Conservation (phyloP, 2,329 filamentous ascomycete species). For the Colletotrichum horii region DNA sequence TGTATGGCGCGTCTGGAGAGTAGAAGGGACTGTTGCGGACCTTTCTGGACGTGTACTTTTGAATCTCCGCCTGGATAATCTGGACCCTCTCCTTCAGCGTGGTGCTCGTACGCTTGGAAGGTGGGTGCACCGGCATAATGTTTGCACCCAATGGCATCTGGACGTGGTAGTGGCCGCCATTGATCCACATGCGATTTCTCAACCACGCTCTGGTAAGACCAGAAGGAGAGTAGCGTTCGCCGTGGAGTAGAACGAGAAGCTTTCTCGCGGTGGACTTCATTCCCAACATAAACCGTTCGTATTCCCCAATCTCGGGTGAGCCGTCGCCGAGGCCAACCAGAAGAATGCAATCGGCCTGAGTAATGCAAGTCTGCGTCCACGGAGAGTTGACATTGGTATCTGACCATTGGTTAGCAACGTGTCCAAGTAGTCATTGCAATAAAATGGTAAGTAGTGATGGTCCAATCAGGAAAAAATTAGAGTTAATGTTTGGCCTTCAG, state of each 20-base stretch:
- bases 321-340: slow-evolving; percentile 90
- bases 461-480: slow-evolving; percentile 71
- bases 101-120: slow-evolving; percentile 79
- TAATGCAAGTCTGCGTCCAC: slow-evolving; percentile 98
- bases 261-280: slow-evolving; percentile 98
- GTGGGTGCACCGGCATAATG: slow-evolving; percentile 76
- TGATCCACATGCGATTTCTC: slow-evolving; percentile 94
- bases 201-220: slow-evolving; percentile 91
- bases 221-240: slow-evolving; percentile 84
- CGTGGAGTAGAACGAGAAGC: slow-evolving; percentile 86
- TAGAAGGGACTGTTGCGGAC: slow-evolving; percentile 90
- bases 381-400: slow-evolving; percentile 97
- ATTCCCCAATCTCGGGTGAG: slow-evolving; percentile 90
- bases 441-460: slow-evolving; percentile 5
- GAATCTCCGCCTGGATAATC: slow-evolving; percentile 93
- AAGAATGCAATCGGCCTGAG: slow-evolving; percentile 94
- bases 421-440: not conserved
- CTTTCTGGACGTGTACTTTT: slow-evolving; percentile 95
- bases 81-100: slow-evolving; percentile 93
- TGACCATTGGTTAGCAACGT: slow-evolving; percentile 39
- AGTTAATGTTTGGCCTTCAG: slow-evolving; percentile 63
- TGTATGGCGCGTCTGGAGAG: slow-evolving; percentile 89
- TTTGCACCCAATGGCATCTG: slow-evolving; percentile 90
- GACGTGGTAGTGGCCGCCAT: slow-evolving; percentile 95
- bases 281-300: slow-evolving; percentile 92